Evolutionary conservation across 2,329 filamentous ascomycete genomes (phyloP).

Genomic region (Cladosporium sp.): DNA sequence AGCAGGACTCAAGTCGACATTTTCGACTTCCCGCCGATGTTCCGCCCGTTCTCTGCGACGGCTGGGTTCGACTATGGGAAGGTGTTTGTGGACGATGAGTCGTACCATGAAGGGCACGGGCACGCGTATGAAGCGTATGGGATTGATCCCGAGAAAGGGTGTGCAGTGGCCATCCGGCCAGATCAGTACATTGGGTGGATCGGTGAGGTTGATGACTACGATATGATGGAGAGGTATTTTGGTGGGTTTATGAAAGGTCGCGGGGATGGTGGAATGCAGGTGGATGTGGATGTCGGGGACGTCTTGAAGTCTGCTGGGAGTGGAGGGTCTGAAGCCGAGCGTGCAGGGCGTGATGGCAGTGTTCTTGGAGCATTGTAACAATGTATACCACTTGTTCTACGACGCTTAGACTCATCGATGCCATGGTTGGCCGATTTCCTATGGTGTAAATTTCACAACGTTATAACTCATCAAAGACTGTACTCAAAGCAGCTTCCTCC

Average conservation of each 20-base stretch:
- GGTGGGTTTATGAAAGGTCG: neutral
- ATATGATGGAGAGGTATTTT: neutral
- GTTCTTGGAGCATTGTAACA: neutral
- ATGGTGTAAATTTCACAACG: too few species aligned
- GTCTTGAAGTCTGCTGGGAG: neutral
- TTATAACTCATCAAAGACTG: too few species aligned
- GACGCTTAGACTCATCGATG: neutral
- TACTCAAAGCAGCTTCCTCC: too few species aligned
- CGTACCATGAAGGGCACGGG: constrained; percentile 44
- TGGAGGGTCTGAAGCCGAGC: neutral
- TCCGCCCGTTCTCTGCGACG: constrained; percentile 41
- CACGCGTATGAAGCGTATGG: constrained; percentile 58
- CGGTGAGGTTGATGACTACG: constrained; percentile 35
- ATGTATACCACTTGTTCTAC: neutral
- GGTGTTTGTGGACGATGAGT: constrained; percentile 46
- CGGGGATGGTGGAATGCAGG: neutral
- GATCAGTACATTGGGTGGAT: constrained; percentile 63
- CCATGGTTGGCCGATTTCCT: too few species aligned
- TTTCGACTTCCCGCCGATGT: constrained; percentile 44
- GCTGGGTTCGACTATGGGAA: constrained; percentile 36
- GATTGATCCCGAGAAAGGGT: constrained; percentile 54
- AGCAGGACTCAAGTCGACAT: constrained; percentile 48
- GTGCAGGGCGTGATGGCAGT: neutral
- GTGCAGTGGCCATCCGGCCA: constrained; percentile 59
- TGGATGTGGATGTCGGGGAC: neutral